Evolutionary conservation across 2,329 filamentous ascomycete species (phyloP), one percentile per base, ranked within the genome.

Genomic region (Aspergillus sp.): DNA sequence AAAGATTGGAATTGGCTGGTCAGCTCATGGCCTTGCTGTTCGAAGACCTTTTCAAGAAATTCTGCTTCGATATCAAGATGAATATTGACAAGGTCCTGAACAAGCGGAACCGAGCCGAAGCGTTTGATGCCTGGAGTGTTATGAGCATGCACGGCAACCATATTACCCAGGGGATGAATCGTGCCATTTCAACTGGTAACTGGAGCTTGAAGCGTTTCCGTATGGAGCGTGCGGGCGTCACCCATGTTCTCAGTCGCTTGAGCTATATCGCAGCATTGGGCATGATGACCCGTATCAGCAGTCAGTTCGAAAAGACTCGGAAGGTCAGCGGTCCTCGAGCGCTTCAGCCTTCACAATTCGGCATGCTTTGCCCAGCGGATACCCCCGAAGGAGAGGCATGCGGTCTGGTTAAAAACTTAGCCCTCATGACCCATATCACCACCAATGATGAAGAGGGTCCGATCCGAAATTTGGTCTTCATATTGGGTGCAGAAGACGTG

Each of bases 251-350:
- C 30, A 96, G 89, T 61, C 78, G 91, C 42, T 69, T 98, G 34
- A 96, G 89, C 60, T 98, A 96, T 55, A 95, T 98, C 58, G 84
- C 82, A 42, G 91, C 91, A 16, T 74, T 98, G 16, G 93, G 93
- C 41, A 98, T 98, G 93, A 98, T 98, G 91, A 98, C 91, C 10
- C 75, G 91, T 59, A 96, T 98, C 52, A 91, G 82, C 58, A 93
- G 84, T 72, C 91, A 98, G 65, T 98, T 98, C 52, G 91, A 98
- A 58, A 98, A 98, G 71, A 96, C 91, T 2, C 71, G 91, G 48
- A 98, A 98, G 62, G 88, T 98, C 40, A 88, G 81, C 53, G 93
- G 93, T 44, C 91, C 93, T 49, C 80, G 91, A 73, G 91, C 93
- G 12, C 70, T 98, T 30, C 91, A 98, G 53, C 88, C 91, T 5